phyloP scores from a whole-genome alignment of 2,329 filamentous ascomycete genomes.

The Helotiales sp. region DNA sequence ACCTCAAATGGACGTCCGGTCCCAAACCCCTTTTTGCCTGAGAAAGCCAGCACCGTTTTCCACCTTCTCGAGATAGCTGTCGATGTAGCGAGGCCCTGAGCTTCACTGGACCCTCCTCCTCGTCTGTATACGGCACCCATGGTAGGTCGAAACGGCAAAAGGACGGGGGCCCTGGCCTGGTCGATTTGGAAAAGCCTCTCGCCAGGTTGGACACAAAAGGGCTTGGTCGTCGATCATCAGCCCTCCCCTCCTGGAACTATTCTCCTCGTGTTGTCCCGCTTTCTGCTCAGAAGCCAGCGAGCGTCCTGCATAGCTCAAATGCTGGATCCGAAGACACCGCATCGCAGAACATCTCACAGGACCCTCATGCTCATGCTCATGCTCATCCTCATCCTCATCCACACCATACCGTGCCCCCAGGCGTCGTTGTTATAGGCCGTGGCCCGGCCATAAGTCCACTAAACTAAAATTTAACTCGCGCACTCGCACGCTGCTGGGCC shows the following conservation, averaged over 20 bases:
- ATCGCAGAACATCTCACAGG: not conserved
- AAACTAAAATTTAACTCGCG: slow-evolving; percentile 7
- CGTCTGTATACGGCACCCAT: not conserved
- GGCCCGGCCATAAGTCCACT: slow-evolving; percentile 6
- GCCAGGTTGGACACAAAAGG: not conserved
- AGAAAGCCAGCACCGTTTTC: not conserved
- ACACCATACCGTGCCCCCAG: not conserved
- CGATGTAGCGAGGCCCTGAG: not conserved
- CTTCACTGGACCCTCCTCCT: slow-evolving; percentile 3
- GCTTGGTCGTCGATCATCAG: slow-evolving; percentile 5
- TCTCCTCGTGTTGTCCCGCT: slow-evolving; percentile 1
- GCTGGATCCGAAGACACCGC: slow-evolving; percentile 13
- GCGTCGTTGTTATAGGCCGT: slow-evolving; percentile 9
- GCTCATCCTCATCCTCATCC: not conserved
- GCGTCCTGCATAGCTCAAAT: slow-evolving; percentile 3
- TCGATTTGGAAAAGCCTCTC: slow-evolving; percentile 5
- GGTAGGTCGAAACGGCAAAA: not conserved
- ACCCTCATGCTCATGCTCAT: not conserved
- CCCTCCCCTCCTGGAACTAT: slow-evolving; percentile 1
- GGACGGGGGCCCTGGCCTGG: not conserved
- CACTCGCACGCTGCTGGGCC: slow-evolving; percentile 3
- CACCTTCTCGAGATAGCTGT: not conserved
- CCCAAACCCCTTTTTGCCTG: not conserved
- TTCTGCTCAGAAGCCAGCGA: slow-evolving; percentile 1
- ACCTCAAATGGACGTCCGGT: not conserved